Evolutionary conservation across 2,329 filamentous ascomycete genomes (phyloP).

Genomic region (Alternaria atra): DNA sequence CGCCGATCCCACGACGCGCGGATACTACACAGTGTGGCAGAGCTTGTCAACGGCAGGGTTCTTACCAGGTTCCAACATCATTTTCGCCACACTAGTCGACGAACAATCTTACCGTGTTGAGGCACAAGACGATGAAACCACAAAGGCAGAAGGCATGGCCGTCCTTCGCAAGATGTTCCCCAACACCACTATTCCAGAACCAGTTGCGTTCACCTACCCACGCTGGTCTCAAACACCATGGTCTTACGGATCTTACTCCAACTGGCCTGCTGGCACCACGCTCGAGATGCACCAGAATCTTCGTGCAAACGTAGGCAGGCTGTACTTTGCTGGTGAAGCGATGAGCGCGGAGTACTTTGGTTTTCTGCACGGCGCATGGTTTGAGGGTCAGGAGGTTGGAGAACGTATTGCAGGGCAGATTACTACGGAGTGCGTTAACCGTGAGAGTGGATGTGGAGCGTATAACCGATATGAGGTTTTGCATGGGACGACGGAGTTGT

Average conservation of each 20-base stretch:
- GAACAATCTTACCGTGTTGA: slow-evolving; percentile 67
- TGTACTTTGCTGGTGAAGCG: slow-evolving; percentile 73
- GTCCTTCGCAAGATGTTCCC: slow-evolving; percentile 71
- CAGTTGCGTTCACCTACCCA: slow-evolving; percentile 68
- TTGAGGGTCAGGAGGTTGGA: slow-evolving; percentile 47
- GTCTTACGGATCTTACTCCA: slow-evolving; percentile 70
- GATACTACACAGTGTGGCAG: slow-evolving; percentile 71
- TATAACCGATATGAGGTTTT: slow-evolving; percentile 41
- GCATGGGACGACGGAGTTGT: slow-evolving; percentile 41
- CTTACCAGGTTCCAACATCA: slow-evolving; percentile 67
- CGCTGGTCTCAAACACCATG: slow-evolving; percentile 63
- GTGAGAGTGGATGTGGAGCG: slow-evolving; percentile 36
- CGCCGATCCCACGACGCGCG: slow-evolving; percentile 58
- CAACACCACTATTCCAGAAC: slow-evolving; percentile 64
- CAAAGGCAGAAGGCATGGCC: slow-evolving; percentile 64
- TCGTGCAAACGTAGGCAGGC: slow-evolving; percentile 67
- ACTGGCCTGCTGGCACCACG: slow-evolving; percentile 71
- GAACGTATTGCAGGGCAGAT: slow-evolving; percentile 42
- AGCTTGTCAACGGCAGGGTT: slow-evolving; percentile 68
- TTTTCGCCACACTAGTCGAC: slow-evolving; percentile 71
- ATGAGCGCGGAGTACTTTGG: slow-evolving; percentile 71
- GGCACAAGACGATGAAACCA: slow-evolving; percentile 66
- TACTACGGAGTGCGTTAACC: slow-evolving; percentile 35
- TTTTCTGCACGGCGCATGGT: slow-evolving; percentile 64
- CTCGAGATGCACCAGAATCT: slow-evolving; percentile 74